These are phyloP conservation scores for Cucurbita maxima DNA, from an alignment of 306 rosid species.

Conservation along the genomic window DNA sequence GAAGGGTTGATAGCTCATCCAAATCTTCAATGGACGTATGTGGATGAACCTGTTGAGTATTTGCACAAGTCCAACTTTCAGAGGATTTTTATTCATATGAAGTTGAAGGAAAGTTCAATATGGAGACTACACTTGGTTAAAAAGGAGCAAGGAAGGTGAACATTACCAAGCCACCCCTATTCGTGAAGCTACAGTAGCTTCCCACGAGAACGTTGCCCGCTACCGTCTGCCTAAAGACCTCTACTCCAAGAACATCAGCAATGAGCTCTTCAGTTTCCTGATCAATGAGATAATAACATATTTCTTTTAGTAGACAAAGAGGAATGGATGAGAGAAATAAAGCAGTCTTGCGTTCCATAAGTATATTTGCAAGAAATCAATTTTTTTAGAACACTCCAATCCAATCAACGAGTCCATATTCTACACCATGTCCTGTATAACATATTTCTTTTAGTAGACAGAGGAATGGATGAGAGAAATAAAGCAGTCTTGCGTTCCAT, in stretches of 20 bases:
- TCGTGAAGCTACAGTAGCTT: conserved; percentile 73
- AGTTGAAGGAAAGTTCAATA: neutral
- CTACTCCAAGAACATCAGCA: conserved; percentile 90
- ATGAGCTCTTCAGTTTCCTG: conserved; percentile 94
- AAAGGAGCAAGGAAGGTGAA: no score
- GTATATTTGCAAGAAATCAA: neutral
- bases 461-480: neutral
- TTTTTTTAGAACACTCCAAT: neutral
- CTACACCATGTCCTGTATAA: neutral
- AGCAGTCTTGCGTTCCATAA: neutral
- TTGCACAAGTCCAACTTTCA: neutral
- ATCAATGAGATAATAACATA: neutral
- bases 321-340: neutral
- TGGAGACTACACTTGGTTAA: neutral
- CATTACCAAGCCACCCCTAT: conserved; percentile 84
- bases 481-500: neutral
- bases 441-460: neutral
- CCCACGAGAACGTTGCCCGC: conserved; percentile 92
- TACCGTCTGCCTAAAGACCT: conserved; percentile 87
- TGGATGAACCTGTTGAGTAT: conserved; percentile 60
- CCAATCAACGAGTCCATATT: neutral
- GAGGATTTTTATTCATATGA: neutral
- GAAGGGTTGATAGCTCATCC: conserved; percentile 88
- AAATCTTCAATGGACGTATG: conserved; percentile 83
- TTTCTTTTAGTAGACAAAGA: neutral